Conservation (phyloP, 2,329 filamentous ascomycete species). For the Colletotrichum somersetense region DNA sequence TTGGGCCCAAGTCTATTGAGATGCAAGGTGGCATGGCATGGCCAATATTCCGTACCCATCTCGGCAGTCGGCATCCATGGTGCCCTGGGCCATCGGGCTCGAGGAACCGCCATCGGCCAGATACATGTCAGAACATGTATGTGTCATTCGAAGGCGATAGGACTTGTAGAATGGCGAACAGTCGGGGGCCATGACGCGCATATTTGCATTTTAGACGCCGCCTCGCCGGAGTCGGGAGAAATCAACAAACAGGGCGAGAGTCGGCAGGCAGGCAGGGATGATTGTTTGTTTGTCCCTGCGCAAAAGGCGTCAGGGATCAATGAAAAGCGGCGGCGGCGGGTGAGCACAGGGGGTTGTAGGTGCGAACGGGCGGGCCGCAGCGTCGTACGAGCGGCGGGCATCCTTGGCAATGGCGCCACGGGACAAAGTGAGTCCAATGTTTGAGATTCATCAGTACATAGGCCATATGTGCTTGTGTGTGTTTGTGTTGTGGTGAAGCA, state of each 20-base stretch:
- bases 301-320: not conserved
- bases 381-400: slow-evolving; percentile 17
- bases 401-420: slow-evolving; percentile 7
- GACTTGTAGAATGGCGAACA: no score
- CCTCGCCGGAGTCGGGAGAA: not conserved
- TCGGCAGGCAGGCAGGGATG: not conserved
- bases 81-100: not conserved
- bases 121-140: not conserved
- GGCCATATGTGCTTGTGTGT: slow-evolving; percentile 15
- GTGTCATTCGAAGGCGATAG: not conserved
- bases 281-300: slow-evolving; percentile 16
- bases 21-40: not conserved
- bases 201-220: not conserved
- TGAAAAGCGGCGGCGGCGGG: not conserved
- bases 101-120: not conserved
- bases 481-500: slow-evolving; percentile 9
- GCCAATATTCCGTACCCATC: not conserved
- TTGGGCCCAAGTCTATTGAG: not conserved
- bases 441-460: slow-evolving; percentile 22
- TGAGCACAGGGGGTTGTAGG: slow-evolving; percentile 13
- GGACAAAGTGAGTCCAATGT: slow-evolving; percentile 36
- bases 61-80: not conserved
- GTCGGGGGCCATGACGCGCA: not conserved
- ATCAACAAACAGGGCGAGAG: no score
- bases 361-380: not conserved